phyloP scores from a whole-genome alignment of 139 green algal genomes.

The Pseudopediastrum boryanum region DNA sequence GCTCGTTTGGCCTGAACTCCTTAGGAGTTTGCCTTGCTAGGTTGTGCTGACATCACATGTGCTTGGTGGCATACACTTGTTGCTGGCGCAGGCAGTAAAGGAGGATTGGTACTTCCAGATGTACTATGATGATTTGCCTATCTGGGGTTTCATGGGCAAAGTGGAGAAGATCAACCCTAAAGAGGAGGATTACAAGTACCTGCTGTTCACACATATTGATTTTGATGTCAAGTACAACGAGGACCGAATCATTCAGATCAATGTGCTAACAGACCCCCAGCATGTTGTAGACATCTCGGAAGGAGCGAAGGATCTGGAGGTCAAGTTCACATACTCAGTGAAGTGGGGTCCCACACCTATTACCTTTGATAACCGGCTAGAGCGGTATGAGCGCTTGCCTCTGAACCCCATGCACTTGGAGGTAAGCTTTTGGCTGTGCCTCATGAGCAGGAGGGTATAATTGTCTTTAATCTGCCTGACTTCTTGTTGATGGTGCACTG shows the following conservation, averaged over 20 bases:
- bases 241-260: conserved; percentile 83
- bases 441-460: background rate
- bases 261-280: conserved; percentile 80
- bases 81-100: conserved; percentile 69
- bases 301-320: conserved; percentile 40
- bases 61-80: no score
- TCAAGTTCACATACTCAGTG: conserved; percentile 85
- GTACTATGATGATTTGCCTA: conserved; percentile 93
- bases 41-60: no score
- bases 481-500: no score
- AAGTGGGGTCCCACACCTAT: conserved; percentile 78
- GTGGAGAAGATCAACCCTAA: conserved; percentile 68
- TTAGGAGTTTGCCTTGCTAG: no score
- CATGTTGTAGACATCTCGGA: conserved; percentile 58
- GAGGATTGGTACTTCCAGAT: conserved; percentile 84
- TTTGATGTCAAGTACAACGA: conserved; percentile 92
- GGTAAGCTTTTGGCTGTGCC: conserved; percentile 38
- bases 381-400: conserved; percentile 86
- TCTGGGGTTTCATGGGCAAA: conserved; percentile 95
- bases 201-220: conserved; percentile 94
- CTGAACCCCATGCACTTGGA: conserved; percentile 91
- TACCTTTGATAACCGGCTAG: conserved; percentile 78
- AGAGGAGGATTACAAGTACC: conserved; percentile 30
- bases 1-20: no score
- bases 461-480: no score